Percentiles rank a stretch among this genome's conserved stretches.
Evolutionary conservation across 495 filamentous ascomycete genomes (phyloP).

Genomic region (Chaetomium fimeti): DNA sequence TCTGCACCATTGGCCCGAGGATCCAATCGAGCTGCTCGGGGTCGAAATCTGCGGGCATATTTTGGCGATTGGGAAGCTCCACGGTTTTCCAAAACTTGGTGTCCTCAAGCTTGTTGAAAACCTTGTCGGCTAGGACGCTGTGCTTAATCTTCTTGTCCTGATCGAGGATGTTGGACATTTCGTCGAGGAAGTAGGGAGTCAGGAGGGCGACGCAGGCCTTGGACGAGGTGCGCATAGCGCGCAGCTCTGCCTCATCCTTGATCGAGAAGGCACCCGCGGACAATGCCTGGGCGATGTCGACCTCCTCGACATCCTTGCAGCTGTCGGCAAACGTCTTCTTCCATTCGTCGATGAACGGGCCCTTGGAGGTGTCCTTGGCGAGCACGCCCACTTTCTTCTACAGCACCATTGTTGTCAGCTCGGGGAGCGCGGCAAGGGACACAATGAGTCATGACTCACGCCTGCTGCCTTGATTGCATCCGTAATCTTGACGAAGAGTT

Average conservation of each 20-base stretch:
- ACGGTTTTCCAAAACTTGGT: slow-evolving; percentile 86
- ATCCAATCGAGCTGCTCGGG: slow-evolving; percentile 91
- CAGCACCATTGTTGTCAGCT: slow-evolving; percentile 25
- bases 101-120: slow-evolving; percentile 88
- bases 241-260: slow-evolving; percentile 94
- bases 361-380: slow-evolving; percentile 75
- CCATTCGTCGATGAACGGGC: slow-evolving; percentile 96
- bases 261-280: slow-evolving; percentile 83
- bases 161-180: slow-evolving; percentile 94
- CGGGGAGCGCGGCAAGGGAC: not conserved
- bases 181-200: slow-evolving; percentile 91
- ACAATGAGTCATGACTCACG: slow-evolving; percentile 54
- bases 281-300: slow-evolving; percentile 79
- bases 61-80: slow-evolving; percentile 61
- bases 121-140: slow-evolving; percentile 73
- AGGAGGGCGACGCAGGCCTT: slow-evolving; percentile 88
- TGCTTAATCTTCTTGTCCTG: slow-evolving; percentile 96
- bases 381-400: slow-evolving; percentile 88
- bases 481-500: slow-evolving; percentile 75
- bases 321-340: slow-evolving; percentile 73
- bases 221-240: slow-evolving; percentile 88
- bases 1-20: slow-evolving; percentile 87
- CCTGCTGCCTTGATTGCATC: slow-evolving; percentile 85
- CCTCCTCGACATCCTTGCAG: slow-evolving; percentile 80
- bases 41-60: slow-evolving; percentile 84